Conservation (phyloP, 768 basidiomycete species). For the Calocybe cyanea region DNA sequence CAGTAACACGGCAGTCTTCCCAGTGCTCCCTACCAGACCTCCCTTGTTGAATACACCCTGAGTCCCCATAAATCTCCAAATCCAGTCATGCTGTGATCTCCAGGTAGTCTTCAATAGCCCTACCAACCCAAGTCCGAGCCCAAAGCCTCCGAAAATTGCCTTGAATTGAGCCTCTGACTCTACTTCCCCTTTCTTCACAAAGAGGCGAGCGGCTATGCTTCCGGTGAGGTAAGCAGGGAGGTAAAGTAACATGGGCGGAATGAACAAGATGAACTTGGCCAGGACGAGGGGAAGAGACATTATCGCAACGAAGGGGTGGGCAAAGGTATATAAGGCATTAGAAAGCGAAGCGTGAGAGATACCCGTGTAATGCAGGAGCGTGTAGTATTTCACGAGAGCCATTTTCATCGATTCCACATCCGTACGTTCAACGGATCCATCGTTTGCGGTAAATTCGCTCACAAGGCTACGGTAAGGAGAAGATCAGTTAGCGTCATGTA, state of each 20-base stretch:
- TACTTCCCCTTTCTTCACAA: conserved; percentile 50
- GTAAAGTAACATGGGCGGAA: conserved; percentile 46
- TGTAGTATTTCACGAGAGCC: conserved; percentile 45
- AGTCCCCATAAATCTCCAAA: conserved; percentile 3
- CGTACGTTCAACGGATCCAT: neutral
- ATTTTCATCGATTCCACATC: conserved; percentile 27
- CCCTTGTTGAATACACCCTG: neutral
- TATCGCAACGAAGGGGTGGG: neutral
- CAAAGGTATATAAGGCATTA: neutral
- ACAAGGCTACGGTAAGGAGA: conserved; percentile 15
- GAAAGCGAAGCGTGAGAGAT: conserved; percentile 48
- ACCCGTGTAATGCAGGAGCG: conserved; percentile 44
- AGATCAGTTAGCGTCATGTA: neutral
- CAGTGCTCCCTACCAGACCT: conserved; percentile 4
- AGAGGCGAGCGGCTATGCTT: conserved; percentile 33
- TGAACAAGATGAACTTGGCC: conserved; percentile 31
- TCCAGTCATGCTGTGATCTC: conserved; percentile 8
- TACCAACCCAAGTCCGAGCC: conserved; percentile 27
- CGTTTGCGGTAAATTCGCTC: conserved; percentile 14
- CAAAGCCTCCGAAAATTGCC: conserved; percentile 53
- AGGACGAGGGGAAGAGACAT: conserved; percentile 23
- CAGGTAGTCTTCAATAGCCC: conserved; percentile 18
- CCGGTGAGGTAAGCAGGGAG: conserved; percentile 58
- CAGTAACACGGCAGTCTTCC: conserved; percentile 15
- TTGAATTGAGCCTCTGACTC: conserved; percentile 73